Evolutionary conservation across 352 stramenopile species (phyloP).

Genomic region (Peronospora tabacina): DNA sequence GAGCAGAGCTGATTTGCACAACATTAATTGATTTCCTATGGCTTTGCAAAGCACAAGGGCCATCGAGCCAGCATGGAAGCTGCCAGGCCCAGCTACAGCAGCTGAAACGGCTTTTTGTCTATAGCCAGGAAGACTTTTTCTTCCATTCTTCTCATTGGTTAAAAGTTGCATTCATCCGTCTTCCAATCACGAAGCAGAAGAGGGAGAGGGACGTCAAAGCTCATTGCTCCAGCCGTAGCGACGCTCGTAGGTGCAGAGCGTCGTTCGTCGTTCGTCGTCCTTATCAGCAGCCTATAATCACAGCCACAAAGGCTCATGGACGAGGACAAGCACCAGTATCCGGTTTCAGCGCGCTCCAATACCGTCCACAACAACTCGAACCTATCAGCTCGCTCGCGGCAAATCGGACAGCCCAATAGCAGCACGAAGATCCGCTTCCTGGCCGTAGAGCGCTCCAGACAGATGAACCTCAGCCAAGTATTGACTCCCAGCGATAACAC

Average conservation of each 20-base stretch:
- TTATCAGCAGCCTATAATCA: constrained; percentile 4
- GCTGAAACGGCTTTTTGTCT: neutral
- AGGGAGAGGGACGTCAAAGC: constrained; percentile 4
- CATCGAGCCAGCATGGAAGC: neutral
- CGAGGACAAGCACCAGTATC: constrained; percentile 29
- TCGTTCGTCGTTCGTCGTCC: constrained; percentile 7
- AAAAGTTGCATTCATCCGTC: neutral
- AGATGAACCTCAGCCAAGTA: constrained; percentile 43
- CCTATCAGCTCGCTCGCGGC: constrained; percentile 21
- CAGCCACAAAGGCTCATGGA: constrained; percentile 18
- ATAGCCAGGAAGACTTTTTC: constrained; percentile 8
- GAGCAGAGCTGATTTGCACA: no score
- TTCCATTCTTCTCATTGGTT: constrained; percentile 4
- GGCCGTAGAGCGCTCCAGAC: constrained; percentile 31
- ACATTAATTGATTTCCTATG: neutral
- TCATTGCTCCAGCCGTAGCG: constrained; percentile 1
- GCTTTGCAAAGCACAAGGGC: neutral
- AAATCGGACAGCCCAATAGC: constrained; percentile 1
- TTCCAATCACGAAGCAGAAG: constrained; percentile 12
- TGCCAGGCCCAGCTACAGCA: neutral
- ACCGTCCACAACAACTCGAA: constrained; percentile 23
- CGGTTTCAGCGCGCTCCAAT: constrained; percentile 25
- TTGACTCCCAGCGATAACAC: constrained; percentile 22
- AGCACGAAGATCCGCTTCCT: constrained; percentile 20
- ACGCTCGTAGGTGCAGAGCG: neutral